Conservation (phyloP, 2,329 filamentous ascomycete genomes). For the Amauroascus niger region DNA sequence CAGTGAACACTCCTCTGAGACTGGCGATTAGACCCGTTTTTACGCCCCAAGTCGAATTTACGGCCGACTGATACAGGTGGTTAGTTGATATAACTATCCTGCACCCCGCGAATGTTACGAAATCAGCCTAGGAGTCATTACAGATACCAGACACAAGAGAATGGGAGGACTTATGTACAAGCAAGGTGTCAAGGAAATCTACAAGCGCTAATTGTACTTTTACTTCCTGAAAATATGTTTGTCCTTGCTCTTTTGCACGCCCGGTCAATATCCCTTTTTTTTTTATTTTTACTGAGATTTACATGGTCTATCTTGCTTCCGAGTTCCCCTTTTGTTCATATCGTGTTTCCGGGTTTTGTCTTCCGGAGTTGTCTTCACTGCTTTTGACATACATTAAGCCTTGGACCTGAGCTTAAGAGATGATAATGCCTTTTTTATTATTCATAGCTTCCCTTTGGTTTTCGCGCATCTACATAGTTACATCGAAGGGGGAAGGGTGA, state of each 20-base stretch:
- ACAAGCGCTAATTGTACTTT: slow-evolving; percentile 7
- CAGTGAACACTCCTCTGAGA: slow-evolving; percentile 29
- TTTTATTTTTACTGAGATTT: background rate
- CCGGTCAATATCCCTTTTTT: too few relatives aligned
- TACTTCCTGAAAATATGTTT: slow-evolving; percentile 8
- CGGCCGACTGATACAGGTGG: background rate
- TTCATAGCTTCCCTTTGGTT: background rate
- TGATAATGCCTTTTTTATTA: background rate
- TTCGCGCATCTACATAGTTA: background rate
- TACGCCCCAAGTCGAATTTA: background rate
- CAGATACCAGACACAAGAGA: background rate
- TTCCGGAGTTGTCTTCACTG: background rate
- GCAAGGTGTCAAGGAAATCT: background rate
- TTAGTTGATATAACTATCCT: background rate
- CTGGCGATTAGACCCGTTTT: background rate
- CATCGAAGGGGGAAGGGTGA: background rate
- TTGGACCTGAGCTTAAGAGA: background rate
- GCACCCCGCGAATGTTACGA: background rate
- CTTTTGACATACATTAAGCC: background rate
- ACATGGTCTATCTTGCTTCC: background rate
- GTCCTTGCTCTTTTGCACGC: background rate
- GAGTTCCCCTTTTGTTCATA: background rate
- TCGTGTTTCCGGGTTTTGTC: slow-evolving; percentile 1
- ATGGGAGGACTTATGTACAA: background rate
- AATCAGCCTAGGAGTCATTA: background rate